Evolutionary conservation across 1,284 basidiomycete species (phyloP).

Genomic region (Termitomyces sp.): DNA sequence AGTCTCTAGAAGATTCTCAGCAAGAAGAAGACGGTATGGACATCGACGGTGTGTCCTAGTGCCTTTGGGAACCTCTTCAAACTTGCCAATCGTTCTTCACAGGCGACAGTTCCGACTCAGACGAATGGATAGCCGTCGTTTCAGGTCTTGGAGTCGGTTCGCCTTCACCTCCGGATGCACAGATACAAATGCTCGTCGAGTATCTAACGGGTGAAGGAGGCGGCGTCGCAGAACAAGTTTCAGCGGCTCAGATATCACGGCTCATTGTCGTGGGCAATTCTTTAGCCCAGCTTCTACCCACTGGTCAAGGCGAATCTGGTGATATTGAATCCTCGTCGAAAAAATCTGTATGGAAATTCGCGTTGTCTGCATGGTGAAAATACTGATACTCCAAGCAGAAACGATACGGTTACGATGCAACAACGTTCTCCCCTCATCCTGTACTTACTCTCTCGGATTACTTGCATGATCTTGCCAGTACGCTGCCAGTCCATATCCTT

Average conservation of each 20-base stretch:
- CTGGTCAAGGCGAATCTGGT: conserved; percentile 29
- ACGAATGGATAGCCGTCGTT: conserved; percentile 77
- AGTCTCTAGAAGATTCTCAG: conserved; percentile 18
- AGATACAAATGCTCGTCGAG: conserved; percentile 79
- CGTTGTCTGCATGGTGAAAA: not conserved
- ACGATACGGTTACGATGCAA: conserved; percentile 53
- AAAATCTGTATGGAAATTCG: conserved; percentile 43
- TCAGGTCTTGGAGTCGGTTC: conserved; percentile 79
- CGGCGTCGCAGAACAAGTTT: conserved; percentile 55
- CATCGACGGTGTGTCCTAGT: conserved; percentile 37
- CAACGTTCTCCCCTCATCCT: conserved; percentile 71
- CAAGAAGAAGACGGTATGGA: conserved; percentile 37
- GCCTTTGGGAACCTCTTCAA: not conserved
- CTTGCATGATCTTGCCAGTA: conserved; percentile 67
- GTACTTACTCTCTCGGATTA: conserved; percentile 65
- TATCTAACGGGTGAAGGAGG: conserved; percentile 85
- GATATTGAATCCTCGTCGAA: conserved; percentile 46
- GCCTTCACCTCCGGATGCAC: conserved; percentile 61
- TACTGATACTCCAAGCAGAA: conserved; percentile 32
- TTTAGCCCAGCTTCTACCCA: conserved; percentile 44
- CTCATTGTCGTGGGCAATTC: conserved; percentile 88
- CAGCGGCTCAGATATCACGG: conserved; percentile 72
- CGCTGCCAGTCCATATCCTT: conserved; percentile 77
- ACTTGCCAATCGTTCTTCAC: conserved; percentile 1
- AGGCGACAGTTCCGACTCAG: conserved; percentile 22